A percentile compares a stretch with the other conserved stretches of the same genome.
These are phyloP conservation scores for Lagenaria siceraria DNA, from an alignment of 306 rosid species.

Conservation along the genomic window DNA sequence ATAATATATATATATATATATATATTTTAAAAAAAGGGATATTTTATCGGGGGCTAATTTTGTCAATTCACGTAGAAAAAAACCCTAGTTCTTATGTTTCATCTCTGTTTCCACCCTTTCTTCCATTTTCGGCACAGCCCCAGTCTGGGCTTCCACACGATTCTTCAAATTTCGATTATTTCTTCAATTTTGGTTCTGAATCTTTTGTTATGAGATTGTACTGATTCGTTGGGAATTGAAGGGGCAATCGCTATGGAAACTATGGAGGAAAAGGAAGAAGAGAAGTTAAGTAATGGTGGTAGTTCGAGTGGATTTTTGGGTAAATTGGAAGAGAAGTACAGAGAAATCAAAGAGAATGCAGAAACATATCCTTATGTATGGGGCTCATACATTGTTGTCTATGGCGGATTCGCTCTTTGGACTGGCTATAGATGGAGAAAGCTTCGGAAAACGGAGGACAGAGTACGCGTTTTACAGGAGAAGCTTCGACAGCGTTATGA, in stretches of 20 bases:
- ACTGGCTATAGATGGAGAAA: constrained; percentile 62
- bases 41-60: no score
- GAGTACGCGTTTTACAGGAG: constrained; percentile 48
- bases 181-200: no score
- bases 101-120: no score
- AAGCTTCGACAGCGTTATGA: constrained; percentile 41
- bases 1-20: no score
- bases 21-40: no score
- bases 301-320: constrained; percentile 24
- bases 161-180: no score
- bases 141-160: no score
- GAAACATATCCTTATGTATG: constrained; percentile 76
- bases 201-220: no score
- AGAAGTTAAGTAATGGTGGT: constrained; percentile 13
- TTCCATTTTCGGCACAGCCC: no score
- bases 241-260: constrained; percentile 9
- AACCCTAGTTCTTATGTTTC: no score
- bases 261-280: constrained; percentile 28
- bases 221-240: neutral
- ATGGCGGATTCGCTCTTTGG: constrained; percentile 67
- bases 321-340: constrained; percentile 36
- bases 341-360: constrained; percentile 48
- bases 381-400: constrained; percentile 69
- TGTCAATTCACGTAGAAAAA: no score
- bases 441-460: constrained; percentile 68